phyloP scores from a whole-genome alignment of 2,329 filamentous ascomycete genomes.

The Botryotinia calthae region DNA sequence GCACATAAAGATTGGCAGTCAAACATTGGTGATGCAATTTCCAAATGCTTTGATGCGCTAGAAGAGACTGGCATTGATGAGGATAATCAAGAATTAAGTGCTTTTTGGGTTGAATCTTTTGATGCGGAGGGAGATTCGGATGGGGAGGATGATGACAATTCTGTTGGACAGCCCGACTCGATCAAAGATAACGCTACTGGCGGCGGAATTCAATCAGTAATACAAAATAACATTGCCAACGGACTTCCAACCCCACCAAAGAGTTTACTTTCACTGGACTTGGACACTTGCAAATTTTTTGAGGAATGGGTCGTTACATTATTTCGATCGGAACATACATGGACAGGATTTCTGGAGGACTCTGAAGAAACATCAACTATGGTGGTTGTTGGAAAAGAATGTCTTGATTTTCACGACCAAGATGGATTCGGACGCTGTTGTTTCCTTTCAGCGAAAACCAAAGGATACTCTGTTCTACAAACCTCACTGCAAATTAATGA shows the following conservation, averaged over 20 bases:
- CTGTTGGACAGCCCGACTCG: neutral
- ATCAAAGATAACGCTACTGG: neutral
- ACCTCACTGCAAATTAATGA: conserved; percentile 8
- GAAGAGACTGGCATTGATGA: conserved; percentile 22
- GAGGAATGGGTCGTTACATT: conserved; percentile 15
- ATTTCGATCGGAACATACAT: conserved; percentile 11
- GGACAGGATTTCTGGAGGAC: conserved; percentile 24
- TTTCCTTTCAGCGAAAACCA: neutral
- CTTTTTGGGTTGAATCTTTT: conserved; percentile 25
- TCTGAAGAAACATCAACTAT: conserved; percentile 23
- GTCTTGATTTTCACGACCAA: conserved; percentile 22
- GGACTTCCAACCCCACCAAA: neutral
- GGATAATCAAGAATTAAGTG: conserved; percentile 24
- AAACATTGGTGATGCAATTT: conserved; percentile 24
- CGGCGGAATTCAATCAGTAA: neutral
- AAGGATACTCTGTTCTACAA: conserved; percentile 7
- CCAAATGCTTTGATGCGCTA: conserved; percentile 21
- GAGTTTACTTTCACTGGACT: neutral
- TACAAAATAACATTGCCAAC: neutral
- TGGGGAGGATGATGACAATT: conserved; percentile 16
- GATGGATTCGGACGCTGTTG: conserved; percentile 18
- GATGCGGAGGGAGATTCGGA: conserved; percentile 22
- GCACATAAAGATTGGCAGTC: conserved; percentile 5
- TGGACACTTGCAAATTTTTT: neutral
- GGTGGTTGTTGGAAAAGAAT: conserved; percentile 20